These are phyloP conservation scores for Sordariomycetes sp. DNA, from an alignment of 2,329 filamentous ascomycete species.

Conservation along the genomic window DNA sequence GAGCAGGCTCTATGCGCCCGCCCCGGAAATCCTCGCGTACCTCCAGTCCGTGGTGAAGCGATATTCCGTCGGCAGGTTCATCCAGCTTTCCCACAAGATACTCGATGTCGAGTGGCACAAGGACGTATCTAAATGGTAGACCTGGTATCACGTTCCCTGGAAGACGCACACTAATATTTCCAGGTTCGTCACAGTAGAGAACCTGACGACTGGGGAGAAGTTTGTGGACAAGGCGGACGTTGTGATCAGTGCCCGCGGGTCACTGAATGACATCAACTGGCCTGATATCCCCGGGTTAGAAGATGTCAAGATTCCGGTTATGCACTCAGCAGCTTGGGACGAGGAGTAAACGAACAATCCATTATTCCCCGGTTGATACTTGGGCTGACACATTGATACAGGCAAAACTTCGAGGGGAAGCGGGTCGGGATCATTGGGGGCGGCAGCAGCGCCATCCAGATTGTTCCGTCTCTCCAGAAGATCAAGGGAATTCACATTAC, in stretches of 20 bases:
- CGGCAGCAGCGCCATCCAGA: conserved; percentile 38
- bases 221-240: conserved; percentile 26
- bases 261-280: conserved; percentile 27
- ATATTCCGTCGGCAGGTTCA: conserved; percentile 30
- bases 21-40: conserved; percentile 33
- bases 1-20: conserved; percentile 36
- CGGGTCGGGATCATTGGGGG: conserved; percentile 36
- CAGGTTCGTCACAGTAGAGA: conserved; percentile 1
- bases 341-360: conserved; percentile 13
- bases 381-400: conserved; percentile 17
- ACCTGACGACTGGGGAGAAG: conserved; percentile 18
- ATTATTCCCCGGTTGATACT: background rate
- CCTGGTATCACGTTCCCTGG: background rate
- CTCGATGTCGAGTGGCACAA: conserved; percentile 25
- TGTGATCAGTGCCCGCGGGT: conserved; percentile 25
- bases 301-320: conserved; percentile 16
- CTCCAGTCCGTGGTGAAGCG: conserved; percentile 30
- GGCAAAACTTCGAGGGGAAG: conserved; percentile 24
- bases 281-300: conserved; percentile 27
- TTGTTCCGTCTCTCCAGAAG: conserved; percentile 33
- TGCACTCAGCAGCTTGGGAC: conserved; percentile 23
- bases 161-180: background rate
- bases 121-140: conserved; percentile 22
- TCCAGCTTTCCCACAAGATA: conserved; percentile 28
- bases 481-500: conserved; percentile 23